Conservation (phyloP, 768 basidiomycete genomes). For the Filobasidium wieringae region DNA sequence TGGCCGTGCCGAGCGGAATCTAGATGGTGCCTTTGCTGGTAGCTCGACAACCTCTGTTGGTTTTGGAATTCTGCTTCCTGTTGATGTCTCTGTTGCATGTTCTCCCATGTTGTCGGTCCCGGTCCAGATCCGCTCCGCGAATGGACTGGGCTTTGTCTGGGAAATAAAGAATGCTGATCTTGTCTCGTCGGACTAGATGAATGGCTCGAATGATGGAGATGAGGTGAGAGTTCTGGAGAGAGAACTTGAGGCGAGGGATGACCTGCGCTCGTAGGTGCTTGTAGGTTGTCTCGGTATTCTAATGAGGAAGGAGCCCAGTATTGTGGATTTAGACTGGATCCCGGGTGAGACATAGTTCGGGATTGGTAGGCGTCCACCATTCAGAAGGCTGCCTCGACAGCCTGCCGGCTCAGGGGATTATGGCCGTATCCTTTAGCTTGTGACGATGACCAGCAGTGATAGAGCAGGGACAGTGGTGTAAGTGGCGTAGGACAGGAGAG, state of each 20-base stretch:
- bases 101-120: slow-evolving; percentile 2
- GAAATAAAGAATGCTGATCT: too few species aligned
- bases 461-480: too few species aligned
- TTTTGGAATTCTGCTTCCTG: not conserved
- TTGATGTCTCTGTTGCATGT: not conserved
- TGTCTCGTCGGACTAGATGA: not conserved
- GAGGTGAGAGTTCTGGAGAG: not conserved
- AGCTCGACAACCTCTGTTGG: not conserved
- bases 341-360: not conserved
- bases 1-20: not conserved
- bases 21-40: not conserved
- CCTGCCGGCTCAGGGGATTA: too few species aligned
- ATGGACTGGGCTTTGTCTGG: not conserved
- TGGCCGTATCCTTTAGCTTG: too few species aligned
- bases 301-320: not conserved
- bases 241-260: not conserved
- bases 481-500: too few species aligned
- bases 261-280: not conserved
- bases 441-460: too few species aligned
- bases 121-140: not conserved
- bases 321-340: not conserved
- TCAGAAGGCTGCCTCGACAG: too few species aligned
- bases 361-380: not conserved
- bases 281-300: not conserved
- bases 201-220: not conserved